Evolutionary conservation across 352 stramenopile genomes (phyloP), one percentile per base, ranked within the genome.

Genomic region (Globisporangium cederbergense): DNA sequence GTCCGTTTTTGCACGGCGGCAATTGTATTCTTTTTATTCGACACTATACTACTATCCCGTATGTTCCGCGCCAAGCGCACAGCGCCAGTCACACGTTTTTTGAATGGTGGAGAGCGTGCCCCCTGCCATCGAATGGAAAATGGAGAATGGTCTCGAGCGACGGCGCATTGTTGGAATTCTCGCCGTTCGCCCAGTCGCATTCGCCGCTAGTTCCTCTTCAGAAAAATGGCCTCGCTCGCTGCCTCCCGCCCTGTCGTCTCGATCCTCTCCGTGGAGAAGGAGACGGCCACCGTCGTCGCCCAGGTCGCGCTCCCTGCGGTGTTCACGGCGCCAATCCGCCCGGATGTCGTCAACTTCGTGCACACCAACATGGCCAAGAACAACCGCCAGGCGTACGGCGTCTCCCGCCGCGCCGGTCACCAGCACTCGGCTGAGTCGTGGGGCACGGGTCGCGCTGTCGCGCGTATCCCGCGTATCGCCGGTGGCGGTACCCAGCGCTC

Each of bases 291-390:
- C 53, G 96, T 98, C 61, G 63, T 82, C 51, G 82, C 81, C 70
- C 91, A 98, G 77, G 88, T 98, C 60, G 83, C 88, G 67, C 90
- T 99, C 46, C 97, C 97, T 36, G 87, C 81, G 57, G 96, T 99
- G 68, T 98, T 99, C 86, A 98, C 93, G 69, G 96, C 97, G 42
- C 98, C 98, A 60, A 98, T 99, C 79, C 96, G 98, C 75, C 94
- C 97, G 58, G 98, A 99, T 84, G 90, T 99, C 58, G 97, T 99
- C 70, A 97, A 98, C 73, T 99, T 99, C 74, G 98, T 99, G 51
- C 97, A 99, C 91, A 99, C 94, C 47, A 98, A 99, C 90, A 98
- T 99, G 87, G 96, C 95, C 83, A 99, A 99, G 94, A 99, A 99
- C 89, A 86, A 97, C 71, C 95, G 98, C 78, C 98, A 99, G 86